Conservation (phyloP, 1,284 basidiomycete genomes). For the Heterobasidion irregulare region DNA sequence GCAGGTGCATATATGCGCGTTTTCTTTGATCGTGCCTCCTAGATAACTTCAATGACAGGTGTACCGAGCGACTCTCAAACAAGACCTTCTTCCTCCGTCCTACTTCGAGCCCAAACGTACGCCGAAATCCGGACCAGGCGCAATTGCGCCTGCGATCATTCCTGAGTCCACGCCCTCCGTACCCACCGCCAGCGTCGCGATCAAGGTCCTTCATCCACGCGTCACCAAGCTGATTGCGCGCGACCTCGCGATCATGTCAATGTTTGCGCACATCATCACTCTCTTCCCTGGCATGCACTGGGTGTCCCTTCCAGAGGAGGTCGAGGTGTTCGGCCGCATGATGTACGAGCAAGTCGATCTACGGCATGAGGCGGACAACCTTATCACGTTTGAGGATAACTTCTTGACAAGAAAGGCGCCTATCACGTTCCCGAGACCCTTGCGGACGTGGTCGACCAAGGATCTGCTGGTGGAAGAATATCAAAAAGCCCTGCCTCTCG, state of each 20-base stretch:
- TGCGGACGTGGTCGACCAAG: constrained; percentile 71
- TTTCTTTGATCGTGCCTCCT: background rate
- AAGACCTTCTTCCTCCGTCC: constrained; percentile 78
- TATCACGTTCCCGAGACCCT: constrained; percentile 86
- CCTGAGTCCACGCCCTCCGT: constrained; percentile 57
- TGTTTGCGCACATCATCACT: constrained; percentile 82
- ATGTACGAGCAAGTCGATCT: constrained; percentile 96
- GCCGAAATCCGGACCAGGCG: constrained; percentile 34
- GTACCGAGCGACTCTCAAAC: constrained; percentile 79
- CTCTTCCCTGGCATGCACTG: constrained; percentile 91
- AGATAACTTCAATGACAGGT: constrained; percentile 38
- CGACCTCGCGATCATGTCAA: constrained; percentile 90
- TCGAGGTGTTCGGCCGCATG: constrained; percentile 92
- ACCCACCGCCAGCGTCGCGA: constrained; percentile 81
- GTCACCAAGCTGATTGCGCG: constrained; percentile 78
- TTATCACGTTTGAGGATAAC: constrained; percentile 81
- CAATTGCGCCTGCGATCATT: constrained; percentile 45
- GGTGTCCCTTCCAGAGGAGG: constrained; percentile 95
- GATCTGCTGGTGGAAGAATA: constrained; percentile 91
- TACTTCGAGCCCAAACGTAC: constrained; percentile 63
- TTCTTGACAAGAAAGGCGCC: constrained; percentile 76
- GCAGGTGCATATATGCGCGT: constrained; percentile 49
- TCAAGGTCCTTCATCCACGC: constrained; percentile 92
- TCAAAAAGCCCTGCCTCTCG: constrained; percentile 88
- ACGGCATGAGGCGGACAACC: constrained; percentile 84